phyloP scores from a whole-genome alignment of 148 eudicot genomes.

The Selenicereus undatus region DNA sequence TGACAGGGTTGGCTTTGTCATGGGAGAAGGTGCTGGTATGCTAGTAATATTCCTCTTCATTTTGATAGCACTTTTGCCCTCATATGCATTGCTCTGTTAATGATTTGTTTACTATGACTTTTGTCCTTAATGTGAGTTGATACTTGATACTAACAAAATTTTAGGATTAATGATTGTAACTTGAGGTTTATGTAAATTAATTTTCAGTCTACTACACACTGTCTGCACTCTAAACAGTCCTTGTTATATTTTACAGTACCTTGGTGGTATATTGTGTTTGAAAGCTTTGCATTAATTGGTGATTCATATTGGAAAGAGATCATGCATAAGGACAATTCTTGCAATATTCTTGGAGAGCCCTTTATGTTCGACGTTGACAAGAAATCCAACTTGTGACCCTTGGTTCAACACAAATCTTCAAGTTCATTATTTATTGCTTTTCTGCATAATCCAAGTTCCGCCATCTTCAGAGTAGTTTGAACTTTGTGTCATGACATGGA shows the following conservation, averaged over 20 bases:
- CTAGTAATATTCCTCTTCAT: slow-evolving; percentile 44
- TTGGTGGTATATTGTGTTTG: neutral
- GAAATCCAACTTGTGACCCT: neutral
- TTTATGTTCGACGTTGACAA: neutral
- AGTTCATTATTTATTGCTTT: neutral
- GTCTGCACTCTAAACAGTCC: neutral
- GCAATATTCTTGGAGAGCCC: neutral
- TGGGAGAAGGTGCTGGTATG: slow-evolving; percentile 97
- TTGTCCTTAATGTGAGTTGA: neutral
- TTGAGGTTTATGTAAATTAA: neutral
- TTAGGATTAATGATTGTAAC: neutral
- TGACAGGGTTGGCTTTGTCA: slow-evolving; percentile 90
- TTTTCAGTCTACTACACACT: neutral
- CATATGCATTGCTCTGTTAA: neutral
- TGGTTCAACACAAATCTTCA: neutral
- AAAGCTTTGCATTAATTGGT: neutral
- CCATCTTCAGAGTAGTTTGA: neutral
- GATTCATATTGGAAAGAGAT: neutral
- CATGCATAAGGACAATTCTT: neutral
- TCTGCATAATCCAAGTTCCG: neutral
- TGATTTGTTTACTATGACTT: neutral
- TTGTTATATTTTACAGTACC: neutral
- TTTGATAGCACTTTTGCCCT: neutral
- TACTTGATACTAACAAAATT: neutral
- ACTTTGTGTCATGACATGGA: too few relatives aligned